These are phyloP conservation scores for Coemansia reversa DNA, from an alignment of 192 early-diverging fungal species.

Conservation along the genomic window DNA sequence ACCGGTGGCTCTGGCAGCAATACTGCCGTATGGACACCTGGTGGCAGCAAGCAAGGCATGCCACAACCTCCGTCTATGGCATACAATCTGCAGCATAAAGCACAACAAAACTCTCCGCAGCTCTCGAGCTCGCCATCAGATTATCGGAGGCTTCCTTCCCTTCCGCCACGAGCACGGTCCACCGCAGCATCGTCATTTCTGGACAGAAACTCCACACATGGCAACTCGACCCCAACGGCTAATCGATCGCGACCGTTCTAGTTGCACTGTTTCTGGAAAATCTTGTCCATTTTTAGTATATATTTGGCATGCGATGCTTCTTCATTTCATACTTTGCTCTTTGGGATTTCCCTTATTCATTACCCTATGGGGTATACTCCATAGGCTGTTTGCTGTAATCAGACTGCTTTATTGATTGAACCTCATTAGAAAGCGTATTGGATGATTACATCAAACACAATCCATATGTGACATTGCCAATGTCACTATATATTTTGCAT, in stretches of 20 bases:
- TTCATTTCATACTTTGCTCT: not conserved
- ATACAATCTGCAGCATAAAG: conserved; percentile 36
- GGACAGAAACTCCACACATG: conserved; percentile 20
- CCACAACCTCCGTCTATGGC: conserved; percentile 29
- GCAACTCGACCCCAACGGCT: conserved; percentile 10
- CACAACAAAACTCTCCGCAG: conserved; percentile 2
- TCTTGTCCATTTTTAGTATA: conserved; percentile 2
- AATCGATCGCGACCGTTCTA: conserved; percentile 16
- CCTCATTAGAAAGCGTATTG: not conserved
- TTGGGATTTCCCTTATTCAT: not conserved
- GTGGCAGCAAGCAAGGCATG: not conserved
- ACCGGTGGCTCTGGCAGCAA: not conserved
- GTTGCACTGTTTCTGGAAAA: conserved; percentile 5
- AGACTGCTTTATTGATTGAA: not conserved
- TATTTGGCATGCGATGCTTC: not conserved
- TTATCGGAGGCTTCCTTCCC: conserved; percentile 43
- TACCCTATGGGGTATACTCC: not conserved
- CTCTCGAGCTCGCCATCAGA: conserved; percentile 10
- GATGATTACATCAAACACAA: not conserved
- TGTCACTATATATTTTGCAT: too few species aligned
- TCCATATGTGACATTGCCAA: too few species aligned
- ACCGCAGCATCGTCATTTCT: conserved; percentile 37
- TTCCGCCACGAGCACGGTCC: conserved; percentile 44
- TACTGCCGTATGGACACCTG: not conserved
- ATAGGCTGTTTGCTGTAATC: not conserved